Evolutionary conservation across 2,329 filamentous ascomycete genomes (phyloP).

Genomic region (Aschersonia sp.): DNA sequence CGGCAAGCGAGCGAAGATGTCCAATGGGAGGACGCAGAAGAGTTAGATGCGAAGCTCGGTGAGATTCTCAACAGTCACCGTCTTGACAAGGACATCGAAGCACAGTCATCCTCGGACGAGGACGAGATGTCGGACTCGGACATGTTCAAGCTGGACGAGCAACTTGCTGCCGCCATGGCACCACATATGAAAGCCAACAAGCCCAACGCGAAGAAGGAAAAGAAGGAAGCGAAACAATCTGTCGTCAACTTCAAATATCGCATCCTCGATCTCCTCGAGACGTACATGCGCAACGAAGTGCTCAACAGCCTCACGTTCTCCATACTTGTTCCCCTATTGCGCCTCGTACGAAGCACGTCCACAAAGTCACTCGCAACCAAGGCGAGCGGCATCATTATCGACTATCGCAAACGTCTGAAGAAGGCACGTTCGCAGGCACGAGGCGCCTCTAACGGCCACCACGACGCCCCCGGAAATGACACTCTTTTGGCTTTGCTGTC

Average conservation of each 20-base stretch:
- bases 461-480: constrained; percentile 24
- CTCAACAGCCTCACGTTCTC: constrained; percentile 51
- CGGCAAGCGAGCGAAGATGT: constrained; percentile 21
- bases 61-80: constrained; percentile 61
- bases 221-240: constrained; percentile 74
- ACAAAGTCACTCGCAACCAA: constrained; percentile 64
- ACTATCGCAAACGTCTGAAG: constrained; percentile 53
- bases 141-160: constrained; percentile 78
- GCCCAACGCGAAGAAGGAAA: constrained; percentile 63
- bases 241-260: constrained; percentile 93
- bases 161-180: constrained; percentile 74
- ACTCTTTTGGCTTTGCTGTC: constrained; percentile 38
- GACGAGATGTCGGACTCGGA: constrained; percentile 90
- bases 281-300: constrained; percentile 71
- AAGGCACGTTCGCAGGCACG: constrained; percentile 29
- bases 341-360: constrained; percentile 59
- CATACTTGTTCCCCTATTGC: constrained; percentile 62
- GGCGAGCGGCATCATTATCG: constrained; percentile 55
- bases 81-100: constrained; percentile 42
- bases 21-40: constrained; percentile 27
- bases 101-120: constrained; percentile 44
- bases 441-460: constrained; percentile 10
- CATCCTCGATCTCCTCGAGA: constrained; percentile 72
- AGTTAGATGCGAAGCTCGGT: constrained; percentile 61
- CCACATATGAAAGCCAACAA: constrained; percentile 47